Percentiles rank a stretch among this genome's conserved stretches.
Conservation (phyloP, 2,329 filamentous ascomycete genomes). For the Ophiostoma novo-ulmi region DNA sequence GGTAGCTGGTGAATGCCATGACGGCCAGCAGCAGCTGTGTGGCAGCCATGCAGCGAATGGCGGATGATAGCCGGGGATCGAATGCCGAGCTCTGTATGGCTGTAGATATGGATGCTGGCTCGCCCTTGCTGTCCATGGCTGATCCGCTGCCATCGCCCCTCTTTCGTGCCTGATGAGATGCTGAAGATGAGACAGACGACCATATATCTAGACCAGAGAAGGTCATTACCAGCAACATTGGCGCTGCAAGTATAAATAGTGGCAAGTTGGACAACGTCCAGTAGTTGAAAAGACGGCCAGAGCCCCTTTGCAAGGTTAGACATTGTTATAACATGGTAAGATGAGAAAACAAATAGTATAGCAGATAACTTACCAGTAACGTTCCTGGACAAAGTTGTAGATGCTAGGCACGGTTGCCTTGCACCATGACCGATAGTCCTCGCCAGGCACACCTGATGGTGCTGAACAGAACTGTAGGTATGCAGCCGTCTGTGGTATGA, state of each 20-base stretch:
- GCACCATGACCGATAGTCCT: conserved; percentile 66
- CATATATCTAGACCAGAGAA: conserved; percentile 50
- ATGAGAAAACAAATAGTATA: neutral
- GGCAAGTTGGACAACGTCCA: conserved; percentile 85
- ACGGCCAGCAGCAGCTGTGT: conserved; percentile 67
- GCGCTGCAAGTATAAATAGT: conserved; percentile 76
- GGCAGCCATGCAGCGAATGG: conserved; percentile 58
- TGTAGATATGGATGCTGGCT: neutral
- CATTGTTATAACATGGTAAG: neutral
- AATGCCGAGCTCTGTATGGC: conserved; percentile 8
- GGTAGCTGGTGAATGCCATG: conserved; percentile 72
- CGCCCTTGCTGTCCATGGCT: neutral
- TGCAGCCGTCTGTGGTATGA: conserved; percentile 68
- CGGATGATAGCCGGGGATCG: conserved; percentile 26
- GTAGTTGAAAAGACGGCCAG: conserved; percentile 73
- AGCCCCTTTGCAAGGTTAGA: conserved; percentile 56
- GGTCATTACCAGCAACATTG: conserved; percentile 65
- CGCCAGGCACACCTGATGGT: conserved; percentile 28
- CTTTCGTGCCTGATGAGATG: conserved; percentile 14
- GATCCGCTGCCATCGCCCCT: neutral
- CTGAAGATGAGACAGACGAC: neutral
- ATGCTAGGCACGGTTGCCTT: conserved; percentile 69
- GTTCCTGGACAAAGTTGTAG: conserved; percentile 79
- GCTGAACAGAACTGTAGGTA: conserved; percentile 63
- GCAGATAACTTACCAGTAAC: conserved; percentile 70